phyloP scores from a whole-genome alignment of 164 flowering plant species.

The Liquidambar formosana region DNA sequence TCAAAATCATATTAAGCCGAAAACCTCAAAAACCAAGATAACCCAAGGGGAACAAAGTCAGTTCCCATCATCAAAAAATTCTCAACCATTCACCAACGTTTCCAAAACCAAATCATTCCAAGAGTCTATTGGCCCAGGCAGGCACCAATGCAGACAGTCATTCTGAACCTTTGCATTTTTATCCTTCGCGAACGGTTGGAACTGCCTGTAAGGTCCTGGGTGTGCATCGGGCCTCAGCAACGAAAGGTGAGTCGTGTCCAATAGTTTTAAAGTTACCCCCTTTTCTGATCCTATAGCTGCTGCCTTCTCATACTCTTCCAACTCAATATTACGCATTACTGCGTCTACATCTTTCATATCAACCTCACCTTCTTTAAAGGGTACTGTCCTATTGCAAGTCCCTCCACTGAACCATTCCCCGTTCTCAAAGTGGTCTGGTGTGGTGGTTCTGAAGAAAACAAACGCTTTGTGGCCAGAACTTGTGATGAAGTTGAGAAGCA shows the following conservation, averaged over 20 bases:
- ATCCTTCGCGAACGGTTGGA: slow-evolving; percentile 39
- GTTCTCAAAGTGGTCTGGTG: slow-evolving; percentile 60
- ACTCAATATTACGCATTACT: slow-evolving; percentile 35
- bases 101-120: slow-evolving; percentile 54
- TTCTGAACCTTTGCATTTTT: slow-evolving; percentile 32
- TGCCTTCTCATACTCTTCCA: slow-evolving; percentile 38
- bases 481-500: slow-evolving; percentile 31
- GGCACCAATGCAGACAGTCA: slow-evolving; percentile 60
- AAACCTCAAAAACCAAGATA: too few relatives aligned
- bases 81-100: slow-evolving; percentile 22
- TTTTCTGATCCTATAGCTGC: slow-evolving; percentile 6
- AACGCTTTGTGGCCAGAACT: slow-evolving; percentile 18
- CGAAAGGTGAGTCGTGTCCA: slow-evolving; percentile 39
- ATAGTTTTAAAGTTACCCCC: slow-evolving; percentile 27
- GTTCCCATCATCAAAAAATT: not conserved
- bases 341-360: slow-evolving; percentile 29
- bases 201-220: slow-evolving; percentile 45
- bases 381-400: slow-evolving; percentile 53
- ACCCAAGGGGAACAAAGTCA: not conserved
- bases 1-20: too few relatives aligned
- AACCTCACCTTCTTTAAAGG: slow-evolving; percentile 42
- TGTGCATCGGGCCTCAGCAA: slow-evolving; percentile 53
- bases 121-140: slow-evolving; percentile 55
- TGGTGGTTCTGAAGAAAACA: slow-evolving; percentile 44
- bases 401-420: slow-evolving; percentile 80